A percentile compares a stretch with the other conserved stretches of the same genome.
These are phyloP conservation scores for Leishmania lainsoni DNA, from an alignment of 208 protist species.

Conservation along the genomic window DNA sequence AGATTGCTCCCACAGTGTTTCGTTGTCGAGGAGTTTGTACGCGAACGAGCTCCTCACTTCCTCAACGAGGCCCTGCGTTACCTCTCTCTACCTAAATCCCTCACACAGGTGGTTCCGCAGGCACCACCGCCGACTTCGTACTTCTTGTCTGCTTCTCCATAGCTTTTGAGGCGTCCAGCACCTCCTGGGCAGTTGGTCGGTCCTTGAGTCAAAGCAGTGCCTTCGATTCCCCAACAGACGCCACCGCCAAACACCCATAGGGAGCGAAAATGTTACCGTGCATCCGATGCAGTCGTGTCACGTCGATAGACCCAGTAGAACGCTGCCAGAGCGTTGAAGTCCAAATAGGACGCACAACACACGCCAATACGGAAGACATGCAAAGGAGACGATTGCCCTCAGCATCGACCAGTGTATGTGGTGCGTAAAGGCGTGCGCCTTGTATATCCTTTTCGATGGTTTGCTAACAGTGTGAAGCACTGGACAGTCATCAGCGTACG, in stretches of 20 bases:
- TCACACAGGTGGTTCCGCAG: constrained; percentile 51
- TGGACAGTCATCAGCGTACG: constrained; percentile 36
- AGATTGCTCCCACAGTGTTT: constrained; percentile 50
- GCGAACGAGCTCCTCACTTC: constrained; percentile 41
- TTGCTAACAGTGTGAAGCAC: constrained; percentile 48
- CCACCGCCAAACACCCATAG: constrained; percentile 28
- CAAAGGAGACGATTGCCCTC: constrained; percentile 33
- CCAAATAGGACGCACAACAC: constrained; percentile 11
- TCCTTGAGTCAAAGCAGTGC: constrained; percentile 12
- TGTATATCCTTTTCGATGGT: constrained; percentile 27
- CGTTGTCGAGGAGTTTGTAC: constrained; percentile 49
- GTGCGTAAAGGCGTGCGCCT: constrained; percentile 32
- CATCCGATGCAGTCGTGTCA: constrained; percentile 28
- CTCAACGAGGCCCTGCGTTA: constrained; percentile 37
- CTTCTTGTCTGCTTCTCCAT: constrained; percentile 2
- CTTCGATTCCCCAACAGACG: constrained; percentile 5
- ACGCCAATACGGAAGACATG: constrained; percentile 37
- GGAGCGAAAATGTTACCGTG: constrained; percentile 43
- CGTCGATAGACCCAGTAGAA: constrained; percentile 43
- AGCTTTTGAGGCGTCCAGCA: constrained; percentile 25
- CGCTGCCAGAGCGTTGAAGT: constrained; percentile 25
- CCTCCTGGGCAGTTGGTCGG: constrained; percentile 4
- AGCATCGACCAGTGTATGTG: constrained; percentile 43
- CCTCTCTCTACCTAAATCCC: constrained; percentile 35
- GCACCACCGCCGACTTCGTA: constrained; percentile 17